Conservation (phyloP, 352 stramenopile genomes). For the Globisporangium spiculum region DNA sequence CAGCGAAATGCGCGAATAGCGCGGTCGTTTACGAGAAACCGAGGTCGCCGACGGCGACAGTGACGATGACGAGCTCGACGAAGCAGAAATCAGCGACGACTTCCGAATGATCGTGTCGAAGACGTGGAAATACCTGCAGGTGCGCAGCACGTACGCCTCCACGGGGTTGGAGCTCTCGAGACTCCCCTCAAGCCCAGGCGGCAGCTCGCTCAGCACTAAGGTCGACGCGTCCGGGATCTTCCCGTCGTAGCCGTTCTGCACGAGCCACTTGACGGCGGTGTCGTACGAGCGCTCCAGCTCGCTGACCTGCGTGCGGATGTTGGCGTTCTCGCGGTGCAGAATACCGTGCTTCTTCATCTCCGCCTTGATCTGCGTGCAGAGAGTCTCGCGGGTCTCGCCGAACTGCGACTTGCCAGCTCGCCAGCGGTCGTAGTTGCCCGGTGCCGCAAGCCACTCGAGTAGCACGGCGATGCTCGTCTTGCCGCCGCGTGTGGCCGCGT, state of each 20-base stretch:
- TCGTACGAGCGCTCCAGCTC: conserved; percentile 70
- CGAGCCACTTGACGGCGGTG: conserved; percentile 47
- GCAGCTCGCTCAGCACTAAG: conserved; percentile 13
- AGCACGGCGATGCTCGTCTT: conserved; percentile 74
- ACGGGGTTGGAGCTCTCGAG: conserved; percentile 20
- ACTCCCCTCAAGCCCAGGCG: neutral
- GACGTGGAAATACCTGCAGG: conserved; percentile 71
- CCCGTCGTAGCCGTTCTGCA: conserved; percentile 38
- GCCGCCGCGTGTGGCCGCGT: conserved; percentile 53
- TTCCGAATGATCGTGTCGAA: conserved; percentile 58
- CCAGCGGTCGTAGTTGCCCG: conserved; percentile 68
- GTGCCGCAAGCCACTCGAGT: conserved; percentile 63
- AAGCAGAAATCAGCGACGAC: conserved; percentile 3
- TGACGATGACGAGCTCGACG: conserved; percentile 11
- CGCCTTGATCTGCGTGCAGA: conserved; percentile 73
- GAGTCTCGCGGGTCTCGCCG: conserved; percentile 64
- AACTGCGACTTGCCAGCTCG: conserved; percentile 59
- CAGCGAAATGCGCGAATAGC: neutral
- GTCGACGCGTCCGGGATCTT: conserved; percentile 18
- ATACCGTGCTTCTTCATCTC: conserved; percentile 62
- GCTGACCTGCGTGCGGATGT: conserved; percentile 80
- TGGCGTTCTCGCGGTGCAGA: conserved; percentile 68
- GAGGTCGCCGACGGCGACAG: neutral
- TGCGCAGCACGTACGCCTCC: conserved; percentile 52
- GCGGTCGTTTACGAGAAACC: neutral